Evolutionary conservation across 148 eudicot species (phyloP).

Genomic region (Spergularia bocconei): DNA sequence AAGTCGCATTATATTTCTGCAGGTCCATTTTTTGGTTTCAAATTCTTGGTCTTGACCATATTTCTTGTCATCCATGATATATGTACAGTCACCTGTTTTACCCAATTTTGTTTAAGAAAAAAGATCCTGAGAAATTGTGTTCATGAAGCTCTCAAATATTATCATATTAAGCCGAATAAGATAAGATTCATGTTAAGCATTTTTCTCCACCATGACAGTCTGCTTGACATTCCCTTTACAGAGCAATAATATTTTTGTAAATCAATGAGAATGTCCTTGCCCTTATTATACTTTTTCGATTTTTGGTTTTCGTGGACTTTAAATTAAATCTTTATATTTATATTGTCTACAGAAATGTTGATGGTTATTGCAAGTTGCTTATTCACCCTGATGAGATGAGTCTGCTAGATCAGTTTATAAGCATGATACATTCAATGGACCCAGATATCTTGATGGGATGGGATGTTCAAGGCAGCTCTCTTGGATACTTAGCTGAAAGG

Average conservation of each 20-base stretch:
- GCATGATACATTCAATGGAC: constrained; percentile 44
- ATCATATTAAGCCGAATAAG: background rate
- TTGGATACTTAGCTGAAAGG: constrained; percentile 94
- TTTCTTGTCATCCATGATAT: background rate
- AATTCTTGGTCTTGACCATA: background rate
- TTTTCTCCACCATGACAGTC: background rate
- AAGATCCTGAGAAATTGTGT: background rate
- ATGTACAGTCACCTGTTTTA: background rate
- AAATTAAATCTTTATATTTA: background rate
- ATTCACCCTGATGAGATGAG: constrained; percentile 57
- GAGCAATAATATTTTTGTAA: background rate
- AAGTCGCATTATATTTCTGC: background rate
- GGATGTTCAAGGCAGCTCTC: constrained; percentile 91
- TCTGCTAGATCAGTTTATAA: constrained; percentile 55
- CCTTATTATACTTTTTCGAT: background rate
- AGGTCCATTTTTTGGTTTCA: background rate
- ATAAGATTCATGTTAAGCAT: background rate
- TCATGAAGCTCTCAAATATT: background rate
- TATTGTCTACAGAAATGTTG: constrained; percentile 46
- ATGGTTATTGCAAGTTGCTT: constrained; percentile 51
- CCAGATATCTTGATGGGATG: constrained; percentile 92
- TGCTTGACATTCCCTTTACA: background rate
- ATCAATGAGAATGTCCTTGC: background rate
- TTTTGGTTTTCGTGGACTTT: background rate
- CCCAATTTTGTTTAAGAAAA: background rate